These are phyloP conservation scores for Suhomyces vadensis DNA, from an alignment of 805 yeast genomes.

Conservation along the genomic window DNA sequence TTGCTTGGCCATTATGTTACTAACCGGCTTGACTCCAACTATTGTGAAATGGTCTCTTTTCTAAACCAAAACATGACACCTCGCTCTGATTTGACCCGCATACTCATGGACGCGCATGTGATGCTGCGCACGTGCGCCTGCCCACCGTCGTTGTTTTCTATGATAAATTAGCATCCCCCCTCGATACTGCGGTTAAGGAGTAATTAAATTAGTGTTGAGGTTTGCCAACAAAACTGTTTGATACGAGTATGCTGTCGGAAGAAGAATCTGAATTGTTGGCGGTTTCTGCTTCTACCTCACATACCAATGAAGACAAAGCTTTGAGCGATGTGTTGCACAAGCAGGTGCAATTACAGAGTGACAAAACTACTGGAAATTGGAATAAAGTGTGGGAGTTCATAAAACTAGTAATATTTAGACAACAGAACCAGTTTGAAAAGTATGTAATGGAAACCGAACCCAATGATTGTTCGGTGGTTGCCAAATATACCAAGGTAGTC, in stretches of 20 bases:
- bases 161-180: not conserved
- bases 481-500: constrained; percentile 47
- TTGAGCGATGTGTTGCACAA: not conserved
- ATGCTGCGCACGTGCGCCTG: not conserved
- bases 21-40: not conserved
- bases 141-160: not conserved
- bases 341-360: constrained; percentile 11
- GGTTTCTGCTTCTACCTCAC: constrained; percentile 5
- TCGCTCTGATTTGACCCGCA: not conserved
- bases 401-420: constrained; percentile 23
- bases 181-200: no score
- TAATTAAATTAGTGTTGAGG: no score
- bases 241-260: constrained; percentile 7
- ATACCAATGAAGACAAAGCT: constrained; percentile 1
- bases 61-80: not conserved
- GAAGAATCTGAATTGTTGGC: constrained; percentile 6
- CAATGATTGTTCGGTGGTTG: constrained; percentile 54
- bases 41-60: not conserved
- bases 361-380: constrained; percentile 19
- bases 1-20: constrained; percentile 9
- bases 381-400: constrained; percentile 29
- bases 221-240: no score
- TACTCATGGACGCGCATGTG: not conserved
- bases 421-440: constrained; percentile 42
- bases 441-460: constrained; percentile 45